Evolutionary conservation across 805 yeast species (phyloP), one percentile per base, ranked within the genome.

Genomic region (Clavispora asparagi): DNA sequence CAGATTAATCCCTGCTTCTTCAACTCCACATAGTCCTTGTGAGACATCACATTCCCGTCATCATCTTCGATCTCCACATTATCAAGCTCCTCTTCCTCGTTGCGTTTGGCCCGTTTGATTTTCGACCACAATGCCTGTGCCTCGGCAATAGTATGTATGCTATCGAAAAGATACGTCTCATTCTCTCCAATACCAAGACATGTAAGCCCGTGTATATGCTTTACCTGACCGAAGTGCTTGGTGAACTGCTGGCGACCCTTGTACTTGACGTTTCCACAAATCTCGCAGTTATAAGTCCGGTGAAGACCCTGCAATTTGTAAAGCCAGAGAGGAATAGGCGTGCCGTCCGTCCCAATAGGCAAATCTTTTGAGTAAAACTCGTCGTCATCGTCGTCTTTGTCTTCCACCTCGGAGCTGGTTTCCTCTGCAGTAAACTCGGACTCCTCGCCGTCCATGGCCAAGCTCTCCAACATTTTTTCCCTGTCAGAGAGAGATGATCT

Each of bases 251-350:
- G 71, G 8, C 95, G 73, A 1, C 99, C 99, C 55, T 79, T 77
- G 64, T 84, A 92, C 7, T 70, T 67, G 29, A 66, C 62, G 56
- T 87, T 82, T 6, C 95, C 95, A 61, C 99, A 94, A 7, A 94
- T 78, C 64, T 94, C 97, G 62, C 99, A 94, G 1, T 65, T 57
- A 55, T 81, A 87, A 43, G 77, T 79, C 38, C 79, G 75, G 46
- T 86, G 86, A 10, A 91, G 71, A 0, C 99, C 99, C 57, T 89
- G 90, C 39, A 91, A 70, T 63, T 91, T 94, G 73, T 81, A 91
- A 27, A 94, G 70, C 99, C 99, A 94, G 45, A 75, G 81, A 1
- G 99, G 99, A 27, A 94, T 88, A 0, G 97, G 97, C 36, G 76
- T 77, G 0, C 97, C 97, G 64, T 91, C 97, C 16, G 87, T 77